Evolutionary conservation across 305 asterid genomes (phyloP).

Genomic region (Fraxinus albicans): DNA sequence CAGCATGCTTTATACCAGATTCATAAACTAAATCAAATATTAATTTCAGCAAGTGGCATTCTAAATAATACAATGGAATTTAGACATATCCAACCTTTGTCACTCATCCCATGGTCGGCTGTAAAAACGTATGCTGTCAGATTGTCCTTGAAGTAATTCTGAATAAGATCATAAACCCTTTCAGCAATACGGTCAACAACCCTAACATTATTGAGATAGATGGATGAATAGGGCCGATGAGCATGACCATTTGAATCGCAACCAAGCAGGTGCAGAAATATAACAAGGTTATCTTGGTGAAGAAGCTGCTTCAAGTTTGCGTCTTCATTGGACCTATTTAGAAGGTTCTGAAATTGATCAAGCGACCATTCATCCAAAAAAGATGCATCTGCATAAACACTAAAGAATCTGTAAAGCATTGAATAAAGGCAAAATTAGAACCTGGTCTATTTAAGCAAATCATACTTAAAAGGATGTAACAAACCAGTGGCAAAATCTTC

Average conservation of each 20-base stretch:
- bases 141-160: slow-evolving; percentile 84
- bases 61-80: slow-evolving; percentile 6
- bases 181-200: slow-evolving; percentile 96
- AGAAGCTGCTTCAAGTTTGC: slow-evolving; percentile 70
- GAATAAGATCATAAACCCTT: slow-evolving; percentile 89
- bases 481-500: slow-evolving; percentile 98
- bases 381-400: slow-evolving; percentile 82
- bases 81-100: slow-evolving; percentile 64
- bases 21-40: background rate
- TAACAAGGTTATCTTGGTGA: slow-evolving; percentile 80
- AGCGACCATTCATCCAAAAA: slow-evolving; percentile 98
- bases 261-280: slow-evolving; percentile 90
- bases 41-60: slow-evolving; percentile 14
- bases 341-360: slow-evolving; percentile 76
- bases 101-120: slow-evolving; percentile 99
- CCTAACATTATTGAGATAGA: slow-evolving; percentile 95
- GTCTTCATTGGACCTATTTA: slow-evolving; percentile 80
- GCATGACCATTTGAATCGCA: slow-evolving; percentile 99
- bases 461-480: slow-evolving; percentile 21
- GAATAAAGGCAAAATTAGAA: slow-evolving; percentile 1
- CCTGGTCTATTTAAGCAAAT: background rate
- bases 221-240: slow-evolving; percentile 90
- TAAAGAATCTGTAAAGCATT: slow-evolving; percentile 25
- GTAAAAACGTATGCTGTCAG: slow-evolving; percentile 83
- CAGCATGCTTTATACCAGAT: slow-evolving; percentile 18